Percentiles rank a stretch among this genome's conserved stretches.
Evolutionary conservation across 441 rosid genomes (phyloP).

Genomic region (Brassica hybrid): DNA sequence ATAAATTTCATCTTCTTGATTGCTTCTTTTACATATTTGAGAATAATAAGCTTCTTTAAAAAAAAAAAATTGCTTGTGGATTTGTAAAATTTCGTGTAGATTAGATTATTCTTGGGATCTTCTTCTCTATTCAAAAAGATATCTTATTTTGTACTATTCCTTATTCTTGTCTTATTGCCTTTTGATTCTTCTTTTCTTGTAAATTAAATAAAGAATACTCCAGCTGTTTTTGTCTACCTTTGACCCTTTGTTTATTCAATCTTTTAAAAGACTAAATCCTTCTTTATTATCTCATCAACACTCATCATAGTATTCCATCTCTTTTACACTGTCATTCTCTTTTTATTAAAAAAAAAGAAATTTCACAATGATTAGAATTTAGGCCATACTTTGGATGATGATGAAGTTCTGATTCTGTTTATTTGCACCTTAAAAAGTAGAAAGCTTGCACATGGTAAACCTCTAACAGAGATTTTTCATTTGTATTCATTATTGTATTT

Average conservation of each 20-base stretch:
- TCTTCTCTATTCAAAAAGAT: slow-evolving; percentile 37
- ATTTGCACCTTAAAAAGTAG: slow-evolving; percentile 22
- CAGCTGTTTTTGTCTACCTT: slow-evolving; percentile 47
- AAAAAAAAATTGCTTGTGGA: slow-evolving; percentile 31
- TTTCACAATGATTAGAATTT: slow-evolving; percentile 32
- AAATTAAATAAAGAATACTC: slow-evolving; percentile 7
- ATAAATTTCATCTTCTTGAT: slow-evolving; percentile 25
- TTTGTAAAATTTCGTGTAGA: neutral
- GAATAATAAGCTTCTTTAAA: neutral
- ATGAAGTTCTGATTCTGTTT: slow-evolving; percentile 37
- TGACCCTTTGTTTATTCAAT: slow-evolving; percentile 31
- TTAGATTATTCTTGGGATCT: slow-evolving; percentile 43
- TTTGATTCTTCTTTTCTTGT: slow-evolving; percentile 17
- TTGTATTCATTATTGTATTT: slow-evolving; percentile 22
- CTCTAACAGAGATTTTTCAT: slow-evolving; percentile 30
- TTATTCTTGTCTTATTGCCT: slow-evolving; percentile 46
- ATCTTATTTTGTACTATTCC: slow-evolving; percentile 34
- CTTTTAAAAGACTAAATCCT: slow-evolving; percentile 13
- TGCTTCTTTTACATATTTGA: slow-evolving; percentile 23
- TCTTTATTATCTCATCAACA: slow-evolving; percentile 30
- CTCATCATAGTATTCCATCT: slow-evolving; percentile 28
- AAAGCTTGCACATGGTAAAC: slow-evolving; percentile 40
- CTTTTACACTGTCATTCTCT: slow-evolving; percentile 40
- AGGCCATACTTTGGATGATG: slow-evolving; percentile 34
- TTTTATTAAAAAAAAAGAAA: neutral